Base-by-base conservation (phyloP, 192 early-diverging fungal genomes). In the Coemansia sp. region DNA sequence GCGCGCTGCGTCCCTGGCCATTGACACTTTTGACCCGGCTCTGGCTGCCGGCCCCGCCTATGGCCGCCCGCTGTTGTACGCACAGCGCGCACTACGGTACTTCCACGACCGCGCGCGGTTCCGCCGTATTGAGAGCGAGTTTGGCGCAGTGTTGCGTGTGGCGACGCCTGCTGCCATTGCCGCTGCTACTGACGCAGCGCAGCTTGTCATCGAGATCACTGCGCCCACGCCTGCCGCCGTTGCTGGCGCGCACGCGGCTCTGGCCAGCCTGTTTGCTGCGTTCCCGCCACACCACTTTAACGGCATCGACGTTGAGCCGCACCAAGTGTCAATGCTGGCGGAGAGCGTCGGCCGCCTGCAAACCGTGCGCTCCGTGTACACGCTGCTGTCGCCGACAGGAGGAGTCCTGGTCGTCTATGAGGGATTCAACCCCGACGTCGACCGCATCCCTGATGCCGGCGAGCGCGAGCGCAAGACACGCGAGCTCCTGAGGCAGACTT, bases 351-450 rank as follows among this genome's bases (percentile, higher is more conserved):
- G 88, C 34, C 89, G 93, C 18, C 82, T 94, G 69, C 89, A 90
- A 52, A 77, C 87, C 7, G 75, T 84, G 41, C 88, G 90, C 41
- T 79, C 78, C 16, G 91, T 95, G 5, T 93, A 92, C 68, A 86
- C 94, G 6, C 87, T 97, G 63, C 90, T 96, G n/a, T 3, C 29
- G 31, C 93, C 94, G 1, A n/a, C 34, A 80, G 85, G 89, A 68
- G 90, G 90, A 59, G 87, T 98, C 47, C 74, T 97, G 7, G 70
- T 98, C 8, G 92, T 96, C 9, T 93, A 90, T 66, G 91, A 92
- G 74, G 85, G 88, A 40, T 85, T 85, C 71, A 87, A 87, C 71
- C 85, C 85, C 9, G 75, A 76, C 16, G 72, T 86, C 16, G 85
- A 82, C 52, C 68, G 72, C 29, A 64, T 80, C n/a, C 78, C 80